Base-by-base conservation (phyloP, 148 eudicot genomes). In the Persicaria tinctoria region DNA sequence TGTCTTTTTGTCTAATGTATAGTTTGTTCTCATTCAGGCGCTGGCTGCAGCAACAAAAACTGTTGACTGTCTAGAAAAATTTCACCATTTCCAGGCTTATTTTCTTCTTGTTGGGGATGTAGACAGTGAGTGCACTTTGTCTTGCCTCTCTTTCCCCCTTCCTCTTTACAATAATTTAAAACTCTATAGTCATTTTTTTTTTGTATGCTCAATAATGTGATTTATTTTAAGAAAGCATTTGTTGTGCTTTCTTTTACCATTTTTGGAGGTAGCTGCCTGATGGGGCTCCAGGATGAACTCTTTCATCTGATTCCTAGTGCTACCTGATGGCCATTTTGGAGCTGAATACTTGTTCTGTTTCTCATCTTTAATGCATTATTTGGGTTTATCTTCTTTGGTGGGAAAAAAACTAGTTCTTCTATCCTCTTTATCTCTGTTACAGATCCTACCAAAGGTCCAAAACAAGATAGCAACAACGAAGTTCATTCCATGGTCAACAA, bases 31-130 rank as follows among this genome's bases (percentile, higher is more conserved):
- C 69, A 57, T 87, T 85, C 93, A 96, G 99, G 97, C 97, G 70
- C 77, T 96, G 59, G 99, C 99, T 83, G 99, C 99, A 72, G 99
- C 99, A 73, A 83, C 96, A 76, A 96, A 96, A 83, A 92, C 99
- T 81, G 97, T 96, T 74, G 99, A 92, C 84, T 87, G 84, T 70
- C 91, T 88, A 9, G 92, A 96, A 87, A 76, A 82, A 56, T 86
- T 90, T 75, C 97, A 96, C 83, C 96, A 96, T 84, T 84, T 96
- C 73, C 99, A 92, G 86, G 97, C 89, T 47, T 92, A 89, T 87
- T 96, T 96, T 79, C 97, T 92, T 82, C 96, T 92, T 79, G 83
- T 82, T 70, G 27, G 27, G 1, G 27, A 23, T 23, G 27, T 23
- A 23, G 27, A 23, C 27, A 23, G 27, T 23, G 27, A 23, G 27